Conservation (phyloP, 768 basidiomycete species). For the Russula olivacea region DNA sequence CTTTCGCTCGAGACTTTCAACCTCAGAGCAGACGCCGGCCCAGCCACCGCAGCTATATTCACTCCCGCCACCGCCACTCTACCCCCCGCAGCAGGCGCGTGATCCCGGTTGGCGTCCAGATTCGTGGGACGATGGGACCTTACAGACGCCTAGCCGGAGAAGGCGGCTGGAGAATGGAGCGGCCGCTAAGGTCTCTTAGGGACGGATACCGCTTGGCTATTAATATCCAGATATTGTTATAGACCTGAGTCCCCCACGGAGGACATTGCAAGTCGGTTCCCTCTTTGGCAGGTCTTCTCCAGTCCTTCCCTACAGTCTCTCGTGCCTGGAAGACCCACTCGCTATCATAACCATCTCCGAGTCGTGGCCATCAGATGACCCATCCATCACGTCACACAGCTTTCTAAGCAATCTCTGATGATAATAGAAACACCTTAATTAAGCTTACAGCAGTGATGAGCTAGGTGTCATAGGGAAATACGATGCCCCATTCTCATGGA, state of each 20-base stretch:
- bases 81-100: constrained; percentile 15
- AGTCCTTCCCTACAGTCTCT: not conserved
- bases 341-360: constrained; percentile 23
- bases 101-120: constrained; percentile 18
- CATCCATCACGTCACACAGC: constrained; percentile 18
- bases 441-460: not conserved
- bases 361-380: constrained; percentile 18
- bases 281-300: constrained; percentile 1
- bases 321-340: constrained; percentile 11
- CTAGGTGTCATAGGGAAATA: not conserved
- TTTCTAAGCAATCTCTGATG: constrained; percentile 5
- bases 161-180: constrained; percentile 24
- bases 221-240: constrained; percentile 14
- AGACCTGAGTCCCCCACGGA: not conserved
- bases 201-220: constrained; percentile 3
- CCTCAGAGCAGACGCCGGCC: constrained; percentile 26
- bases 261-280: constrained; percentile 1
- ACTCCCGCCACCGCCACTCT: constrained; percentile 23
- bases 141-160: constrained; percentile 26
- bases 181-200: constrained; percentile 21
- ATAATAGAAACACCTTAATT: constrained; percentile 8
- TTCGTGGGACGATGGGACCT: constrained; percentile 27
- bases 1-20: constrained; percentile 61
- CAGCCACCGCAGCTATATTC: constrained; percentile 25
- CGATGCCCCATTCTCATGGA: constrained; percentile 4